Evolutionary conservation across 164 flowering plant genomes (phyloP).

Genomic region (Dillenia turbinata): DNA sequence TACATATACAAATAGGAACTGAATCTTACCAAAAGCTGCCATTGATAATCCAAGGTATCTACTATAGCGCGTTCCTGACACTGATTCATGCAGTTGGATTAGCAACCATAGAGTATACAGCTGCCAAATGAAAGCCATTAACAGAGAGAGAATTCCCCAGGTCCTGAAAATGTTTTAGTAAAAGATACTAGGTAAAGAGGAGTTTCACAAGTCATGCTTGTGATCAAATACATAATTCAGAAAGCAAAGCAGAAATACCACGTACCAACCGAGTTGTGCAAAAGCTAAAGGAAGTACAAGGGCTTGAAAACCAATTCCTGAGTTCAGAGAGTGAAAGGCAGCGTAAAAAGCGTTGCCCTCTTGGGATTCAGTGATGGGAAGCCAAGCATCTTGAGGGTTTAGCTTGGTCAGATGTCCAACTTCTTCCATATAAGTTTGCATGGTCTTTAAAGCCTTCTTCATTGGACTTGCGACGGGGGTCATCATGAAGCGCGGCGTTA

Average conservation of each 20-base stretch:
- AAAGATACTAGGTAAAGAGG: too few relatives aligned
- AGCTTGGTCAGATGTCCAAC: constrained; percentile 20
- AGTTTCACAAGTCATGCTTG: too few relatives aligned
- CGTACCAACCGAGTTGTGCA: constrained; percentile 24
- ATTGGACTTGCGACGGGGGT: constrained; percentile 21
- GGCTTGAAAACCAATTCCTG: constrained; percentile 28
- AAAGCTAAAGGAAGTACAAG: constrained; percentile 31
- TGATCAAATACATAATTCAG: too few relatives aligned
- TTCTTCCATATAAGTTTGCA: constrained; percentile 16
- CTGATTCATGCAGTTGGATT: constrained; percentile 60
- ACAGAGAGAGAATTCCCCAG: constrained; percentile 58
- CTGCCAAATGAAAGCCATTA: constrained; percentile 59
- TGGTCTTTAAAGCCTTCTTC: constrained; percentile 13
- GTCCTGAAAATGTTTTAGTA: constrained; percentile 39
- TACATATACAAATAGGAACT: too few relatives aligned
- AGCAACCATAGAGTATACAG: constrained; percentile 63
- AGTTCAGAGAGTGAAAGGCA: constrained; percentile 23
- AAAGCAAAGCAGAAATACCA: not conserved
- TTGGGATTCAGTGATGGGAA: constrained; percentile 25
- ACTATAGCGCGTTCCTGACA: constrained; percentile 51
- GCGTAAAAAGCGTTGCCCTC: constrained; percentile 26
- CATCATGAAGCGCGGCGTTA: not conserved
- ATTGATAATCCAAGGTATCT: constrained; percentile 52
- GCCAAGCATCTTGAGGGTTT: constrained; percentile 26
- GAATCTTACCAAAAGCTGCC: constrained; percentile 63